Evolutionary conservation across 352 stramenopile genomes (phyloP), one percentile per base, ranked within the genome.

Genomic region (Phytophthora citricola): DNA sequence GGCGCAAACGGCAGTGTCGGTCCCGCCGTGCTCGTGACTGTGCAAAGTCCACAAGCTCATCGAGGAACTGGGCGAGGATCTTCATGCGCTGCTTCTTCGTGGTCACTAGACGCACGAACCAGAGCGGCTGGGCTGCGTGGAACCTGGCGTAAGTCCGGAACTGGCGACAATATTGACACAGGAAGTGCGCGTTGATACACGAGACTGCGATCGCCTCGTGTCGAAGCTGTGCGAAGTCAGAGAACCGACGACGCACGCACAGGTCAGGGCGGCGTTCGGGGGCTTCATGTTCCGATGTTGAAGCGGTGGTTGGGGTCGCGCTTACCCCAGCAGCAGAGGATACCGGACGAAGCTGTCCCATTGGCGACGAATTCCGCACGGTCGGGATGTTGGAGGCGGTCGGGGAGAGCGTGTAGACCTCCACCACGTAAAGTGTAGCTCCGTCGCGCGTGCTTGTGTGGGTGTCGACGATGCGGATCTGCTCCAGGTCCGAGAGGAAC

Each of bases 141-240:
- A 86, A 87, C 5, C 75, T 67, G 27, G 75, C 27, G 63, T 79
- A 73, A 29, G 73, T 69, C 58, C 78, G 65, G 48, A 87, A 79
- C 36, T 73, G 65, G 41, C 70, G 65, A 63, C 80, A 89, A 60
- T 81, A 85, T 11, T 60, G 66, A 29, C 80, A 89, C 53, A 78
- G 17, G 66, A 79, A 84, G 58, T 79, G 68, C 26, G 66, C 70
- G 59, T 87, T 79, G 27, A 72, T 45, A 63, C 64, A 83, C 53
- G 55, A 58, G 58, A 39, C 67, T 20, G 38, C 40, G 11, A 71
- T 20, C 15, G 75, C 65, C 6, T 83, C 61, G 15, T 71, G 51
- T 2, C 72, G 63, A 12, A 80, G 68, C 14, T 20, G 47, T 17
- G 57, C 43, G 36, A 80, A 80, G 27, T 75, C 64, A 15, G 58